Evolutionary conservation across 192 early-diverging fungal genomes (phyloP), one percentile per base, ranked within the genome.

Genomic region (Pilobolus umbonatus): DNA sequence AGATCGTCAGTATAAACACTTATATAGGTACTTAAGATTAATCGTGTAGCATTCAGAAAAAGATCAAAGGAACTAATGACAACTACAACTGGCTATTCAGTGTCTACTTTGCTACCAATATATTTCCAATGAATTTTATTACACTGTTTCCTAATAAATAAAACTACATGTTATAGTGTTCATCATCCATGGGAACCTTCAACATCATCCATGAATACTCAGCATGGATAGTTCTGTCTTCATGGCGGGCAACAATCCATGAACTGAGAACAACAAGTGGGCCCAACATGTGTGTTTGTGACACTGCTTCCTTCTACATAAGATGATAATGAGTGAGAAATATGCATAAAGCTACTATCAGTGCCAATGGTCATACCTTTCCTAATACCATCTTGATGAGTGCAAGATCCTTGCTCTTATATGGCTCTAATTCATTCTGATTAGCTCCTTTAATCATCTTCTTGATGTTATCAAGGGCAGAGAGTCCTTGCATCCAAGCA

Each of bases 401-500:
- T 21, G 64, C 49, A 0, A 66, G 32, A 38, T 47, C 57, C 35
- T 54, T 55, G 32, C 64, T 66, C 31, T 60, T 50, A 59, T 60
- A 66, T 19, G 56, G 57, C 11, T 12, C 25, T 5, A 61, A 52
- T 0, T 38, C 48, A 39, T 51, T 42, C 19, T 44, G 46, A 36
- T 30, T 11, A 15, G 34, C 43, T n/a, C 43, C 57, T 17, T 52
- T 21, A 14, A 59, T 66, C n/a, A 60, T 15, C 39, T 46, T 52
- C 22, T 36, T 53, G 12, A 66, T 66, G 32, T 66, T 66, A 4
- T 36, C 19, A 2, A 60, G 42, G 21, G 50, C 57, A 14, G 64
- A 49, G 9, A 66, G 39, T 21, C 57, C 51, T 28, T 66, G 64
- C 39, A 53, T 46, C 64, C 64, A 66, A 7, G 64, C 64, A 55